Percentiles rank a stretch among this genome's conserved stretches.
These are phyloP conservation scores for Helotiales sp. DNA, from an alignment of 2,329 filamentous ascomycete genomes.

Conservation along the genomic window DNA sequence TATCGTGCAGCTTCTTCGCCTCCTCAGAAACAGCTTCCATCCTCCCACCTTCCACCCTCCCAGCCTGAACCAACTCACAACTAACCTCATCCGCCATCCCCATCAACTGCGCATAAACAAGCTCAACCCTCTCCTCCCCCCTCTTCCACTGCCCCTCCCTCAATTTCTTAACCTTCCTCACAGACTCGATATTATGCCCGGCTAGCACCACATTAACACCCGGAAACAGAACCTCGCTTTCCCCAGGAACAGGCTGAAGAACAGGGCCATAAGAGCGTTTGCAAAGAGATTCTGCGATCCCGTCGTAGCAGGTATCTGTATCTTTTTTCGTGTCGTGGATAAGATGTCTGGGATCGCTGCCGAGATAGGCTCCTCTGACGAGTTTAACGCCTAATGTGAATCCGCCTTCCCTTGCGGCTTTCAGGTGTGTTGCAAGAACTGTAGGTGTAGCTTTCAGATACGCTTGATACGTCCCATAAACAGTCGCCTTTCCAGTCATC, in stretches of 20 bases:
- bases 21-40: no score
- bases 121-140: conserved; percentile 41
- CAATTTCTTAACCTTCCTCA: conserved; percentile 56
- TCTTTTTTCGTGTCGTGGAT: conserved; percentile 72
- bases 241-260: conserved; percentile 46
- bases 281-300: conserved; percentile 66
- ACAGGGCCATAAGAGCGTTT: conserved; percentile 58
- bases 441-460: conserved; percentile 66
- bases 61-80: conserved; percentile 50
- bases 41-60: conserved; percentile 29
- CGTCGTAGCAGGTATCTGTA: conserved; percentile 73
- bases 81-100: conserved; percentile 96
- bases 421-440: conserved; percentile 60
- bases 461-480: conserved; percentile 81
- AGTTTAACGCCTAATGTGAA: conserved; percentile 74
- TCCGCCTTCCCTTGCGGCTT: conserved; percentile 54
- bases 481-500: conserved; percentile 57
- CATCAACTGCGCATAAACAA: conserved; percentile 77
- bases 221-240: conserved; percentile 48
- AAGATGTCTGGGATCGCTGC: conserved; percentile 66
- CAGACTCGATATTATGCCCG: conserved; percentile 77
- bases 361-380: conserved; percentile 73
- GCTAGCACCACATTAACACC: conserved; percentile 69
- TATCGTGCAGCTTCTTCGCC: no score
- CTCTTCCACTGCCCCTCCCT: conserved; percentile 42